These are phyloP conservation scores for Arachis stenosperma DNA, from an alignment of 306 rosid species.

Conservation along the genomic window DNA sequence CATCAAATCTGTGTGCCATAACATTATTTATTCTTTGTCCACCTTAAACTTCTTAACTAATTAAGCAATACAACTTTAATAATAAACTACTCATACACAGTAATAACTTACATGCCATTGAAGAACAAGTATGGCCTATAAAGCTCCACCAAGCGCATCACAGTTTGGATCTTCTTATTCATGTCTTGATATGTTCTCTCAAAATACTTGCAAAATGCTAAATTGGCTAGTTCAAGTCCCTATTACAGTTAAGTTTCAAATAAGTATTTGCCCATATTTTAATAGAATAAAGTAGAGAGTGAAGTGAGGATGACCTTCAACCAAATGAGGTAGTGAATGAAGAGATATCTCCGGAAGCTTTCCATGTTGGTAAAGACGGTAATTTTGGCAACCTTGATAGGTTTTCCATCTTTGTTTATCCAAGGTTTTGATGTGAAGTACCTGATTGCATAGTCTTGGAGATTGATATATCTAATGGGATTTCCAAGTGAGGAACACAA, in stretches of 20 bases:
- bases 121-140: constrained; percentile 86
- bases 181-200: constrained; percentile 48
- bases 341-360: constrained; percentile 70
- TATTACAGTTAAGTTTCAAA: constrained; percentile 4
- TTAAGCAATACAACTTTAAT: too few species aligned
- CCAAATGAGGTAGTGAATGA: constrained; percentile 63
- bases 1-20: constrained; percentile 68
- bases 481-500: constrained; percentile 71
- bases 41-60: too few species aligned
- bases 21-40: neutral
- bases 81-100: too few species aligned
- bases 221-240: constrained; percentile 71
- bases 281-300: neutral
- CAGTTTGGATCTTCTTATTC: constrained; percentile 59
- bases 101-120: constrained; percentile 63
- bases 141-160: constrained; percentile 76
- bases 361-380: constrained; percentile 54
- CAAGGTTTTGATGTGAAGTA: constrained; percentile 70
- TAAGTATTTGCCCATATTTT: too few species aligned
- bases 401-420: constrained; percentile 68
- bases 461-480: constrained; percentile 35
- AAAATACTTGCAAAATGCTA: constrained; percentile 69
- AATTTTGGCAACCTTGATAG: constrained; percentile 58
- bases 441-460: constrained; percentile 52
- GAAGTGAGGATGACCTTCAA: constrained; percentile 49